These are phyloP conservation scores for Penstemon barbatus DNA, from an alignment of 257 asterid genomes.

Conservation along the genomic window DNA sequence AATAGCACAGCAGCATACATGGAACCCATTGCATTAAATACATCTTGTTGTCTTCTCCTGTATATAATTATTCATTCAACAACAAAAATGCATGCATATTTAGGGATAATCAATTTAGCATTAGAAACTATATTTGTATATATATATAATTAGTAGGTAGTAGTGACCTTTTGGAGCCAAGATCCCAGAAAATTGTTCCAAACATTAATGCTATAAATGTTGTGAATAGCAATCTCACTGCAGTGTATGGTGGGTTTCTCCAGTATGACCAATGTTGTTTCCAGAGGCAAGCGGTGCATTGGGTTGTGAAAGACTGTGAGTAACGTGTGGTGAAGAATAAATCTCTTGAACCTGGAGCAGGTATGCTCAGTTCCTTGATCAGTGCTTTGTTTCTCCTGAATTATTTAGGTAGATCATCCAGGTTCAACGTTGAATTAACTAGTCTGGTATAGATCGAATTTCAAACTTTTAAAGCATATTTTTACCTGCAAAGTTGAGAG, in stretches of 20 bases:
- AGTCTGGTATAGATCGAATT: neutral
- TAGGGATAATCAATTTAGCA: neutral
- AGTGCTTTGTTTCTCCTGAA: constrained; percentile 72
- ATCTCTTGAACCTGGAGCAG: constrained; percentile 56
- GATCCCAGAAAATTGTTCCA: constrained; percentile 78
- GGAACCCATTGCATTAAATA: constrained; percentile 87
- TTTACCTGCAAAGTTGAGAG: constrained; percentile 63
- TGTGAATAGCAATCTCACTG: constrained; percentile 73
- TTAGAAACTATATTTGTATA: neutral
- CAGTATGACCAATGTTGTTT: constrained; percentile 81
- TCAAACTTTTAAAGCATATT: neutral
- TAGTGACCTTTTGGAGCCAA: constrained; percentile 61
- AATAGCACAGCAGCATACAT: constrained; percentile 73
- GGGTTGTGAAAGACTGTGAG: constrained; percentile 62
- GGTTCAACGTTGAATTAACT: neutral
- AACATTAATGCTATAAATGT: constrained; percentile 61
- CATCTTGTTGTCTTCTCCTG: constrained; percentile 60
- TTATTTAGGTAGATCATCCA: constrained; percentile 10
- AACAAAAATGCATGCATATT: neutral
- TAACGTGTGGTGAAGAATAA: constrained; percentile 54
- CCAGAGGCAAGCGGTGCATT: constrained; percentile 81
- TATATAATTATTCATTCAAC: constrained; percentile 12
- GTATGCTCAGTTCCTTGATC: constrained; percentile 60
- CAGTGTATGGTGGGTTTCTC: constrained; percentile 79
- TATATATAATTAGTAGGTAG: too few relatives aligned